Evolutionary conservation across 176 grass and related monocot genomes (phyloP), one percentile per base, ranked within the genome.

Genomic region (Metroxylon sagu): DNA sequence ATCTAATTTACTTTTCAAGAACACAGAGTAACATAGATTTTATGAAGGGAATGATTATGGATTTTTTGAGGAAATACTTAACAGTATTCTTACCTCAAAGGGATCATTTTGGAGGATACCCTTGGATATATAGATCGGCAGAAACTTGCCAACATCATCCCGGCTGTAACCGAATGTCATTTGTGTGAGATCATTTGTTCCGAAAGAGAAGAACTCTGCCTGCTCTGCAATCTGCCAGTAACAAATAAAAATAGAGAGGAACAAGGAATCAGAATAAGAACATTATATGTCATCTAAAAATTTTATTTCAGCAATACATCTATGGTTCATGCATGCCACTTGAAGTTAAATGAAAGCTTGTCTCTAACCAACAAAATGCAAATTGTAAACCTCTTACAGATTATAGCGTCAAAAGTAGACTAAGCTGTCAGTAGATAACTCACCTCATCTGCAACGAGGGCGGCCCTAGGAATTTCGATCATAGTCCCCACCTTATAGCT

Each of bases 111-210:
- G 88, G 63, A 98, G 94, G 67, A 98, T 93, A 75, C 94, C 94
- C 80, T 98, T 74, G 65, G 74, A 67, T 18, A 98, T 73, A 56
- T 98, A 98, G 62, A 98, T 81, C 18, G 94, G 88, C 43, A 98
- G 77, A 65, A 98, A 98, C 69, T 93, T 98, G 18, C 85, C 94
- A 23, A 84, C 94, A 72, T 98, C 94, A 71, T 98, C 94, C 59
- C 94, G 85, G 26, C 94, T 98, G 61, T 98, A 98, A 62, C 94
- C 94, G 49, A 98, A 98, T 14, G 94, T 93, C 94, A 98, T 98
- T 52, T 98, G 94, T 48, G 94, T 98, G 63, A 98, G 87, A 74
- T 98, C 94, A 61, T 98, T 98, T n/a, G 88, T 93, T 60, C 94
- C 94, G 58, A 98, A 98, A 14, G 94, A 98, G 76, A 93, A 98